A percentile compares a stretch with the other conserved stretches of the same genome.
Evolutionary conservation across 2,329 filamentous ascomycete species (phyloP).

Genomic region (Fusarium circinatum): DNA sequence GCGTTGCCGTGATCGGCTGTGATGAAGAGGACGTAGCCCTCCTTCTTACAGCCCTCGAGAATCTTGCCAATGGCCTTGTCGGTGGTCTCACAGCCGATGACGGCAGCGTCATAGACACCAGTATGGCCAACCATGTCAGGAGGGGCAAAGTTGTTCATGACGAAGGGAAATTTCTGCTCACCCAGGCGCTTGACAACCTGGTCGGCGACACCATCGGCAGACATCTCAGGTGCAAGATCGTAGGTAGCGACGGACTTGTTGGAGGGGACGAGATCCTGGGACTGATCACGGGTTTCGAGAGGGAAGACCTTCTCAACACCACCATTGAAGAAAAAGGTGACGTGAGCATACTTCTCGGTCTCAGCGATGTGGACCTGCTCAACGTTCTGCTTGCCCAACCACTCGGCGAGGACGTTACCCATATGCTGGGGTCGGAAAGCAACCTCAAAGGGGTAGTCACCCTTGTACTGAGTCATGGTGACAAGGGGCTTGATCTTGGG

Average conservation of each 20-base stretch:
- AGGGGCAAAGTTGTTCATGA: constrained; percentile 99
- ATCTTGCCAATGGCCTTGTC: constrained; percentile 95
- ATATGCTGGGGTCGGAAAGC: constrained; percentile 96
- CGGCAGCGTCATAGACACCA: constrained; percentile 93
- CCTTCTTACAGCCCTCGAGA: constrained; percentile 92
- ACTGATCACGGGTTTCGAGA: constrained; percentile 89
- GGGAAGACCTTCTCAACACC: constrained; percentile 97
- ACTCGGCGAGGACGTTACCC: constrained; percentile 98
- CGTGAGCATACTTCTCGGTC: constrained; percentile 99
- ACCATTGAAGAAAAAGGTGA: constrained; percentile 99
- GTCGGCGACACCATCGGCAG: constrained; percentile 86
- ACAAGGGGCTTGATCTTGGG: constrained; percentile 86
- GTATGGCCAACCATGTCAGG: constrained; percentile 99
- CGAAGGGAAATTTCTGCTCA: constrained; percentile 89
- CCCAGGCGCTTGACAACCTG: constrained; percentile 88
- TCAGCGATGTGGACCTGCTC: constrained; percentile 97
- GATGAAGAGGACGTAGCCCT: constrained; percentile 93
- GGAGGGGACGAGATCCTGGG: constrained; percentile 80
- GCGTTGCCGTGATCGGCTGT: constrained; percentile 98
- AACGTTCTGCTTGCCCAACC: constrained; percentile 87
- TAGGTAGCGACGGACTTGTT: constrained; percentile 93
- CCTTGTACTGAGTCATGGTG: constrained; percentile 99
- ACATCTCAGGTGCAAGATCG: constrained; percentile 96
- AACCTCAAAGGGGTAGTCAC: constrained; percentile 89
- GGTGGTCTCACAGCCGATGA: constrained; percentile 84